phyloP scores from a whole-genome alignment of 2,329 filamentous ascomycete species.

The Diplocarpon rosae region DNA sequence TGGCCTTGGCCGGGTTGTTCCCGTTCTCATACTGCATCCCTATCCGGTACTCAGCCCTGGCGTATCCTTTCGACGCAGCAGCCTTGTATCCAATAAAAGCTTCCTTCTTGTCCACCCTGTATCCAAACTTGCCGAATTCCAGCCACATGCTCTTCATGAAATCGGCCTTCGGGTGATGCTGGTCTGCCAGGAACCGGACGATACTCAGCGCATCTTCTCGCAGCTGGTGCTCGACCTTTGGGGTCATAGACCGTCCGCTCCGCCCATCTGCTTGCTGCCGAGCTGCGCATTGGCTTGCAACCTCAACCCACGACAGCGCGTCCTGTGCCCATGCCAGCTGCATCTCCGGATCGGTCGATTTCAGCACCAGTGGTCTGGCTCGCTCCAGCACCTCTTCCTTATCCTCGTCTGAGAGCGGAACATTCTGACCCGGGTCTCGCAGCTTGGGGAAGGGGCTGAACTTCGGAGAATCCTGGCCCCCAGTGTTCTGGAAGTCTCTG shows the following conservation, averaged over 20 bases:
- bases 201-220: conserved; percentile 85
- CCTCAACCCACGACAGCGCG: conserved; percentile 78
- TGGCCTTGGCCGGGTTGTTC: conserved; percentile 82
- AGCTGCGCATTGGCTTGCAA: conserved; percentile 62
- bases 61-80: conserved; percentile 78
- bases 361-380: conserved; percentile 71
- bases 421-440: conserved; percentile 66
- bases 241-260: conserved; percentile 59
- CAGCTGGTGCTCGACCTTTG: conserved; percentile 79
- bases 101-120: conserved; percentile 85
- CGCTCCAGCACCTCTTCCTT: conserved; percentile 84
- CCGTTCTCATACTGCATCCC: conserved; percentile 97
- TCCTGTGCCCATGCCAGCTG: conserved; percentile 96
- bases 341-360: conserved; percentile 90
- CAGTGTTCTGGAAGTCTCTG: conserved; percentile 9
- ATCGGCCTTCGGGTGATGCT: conserved; percentile 84
- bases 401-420: conserved; percentile 88
- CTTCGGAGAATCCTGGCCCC: conserved; percentile 43
- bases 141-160: conserved; percentile 96
- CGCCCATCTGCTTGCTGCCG: conserved; percentile 29
- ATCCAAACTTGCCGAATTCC: conserved; percentile 93
- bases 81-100: conserved; percentile 78
- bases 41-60: conserved; percentile 87
- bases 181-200: conserved; percentile 77
- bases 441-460: conserved; percentile 91